Conservation (phyloP, 495 filamentous ascomycete genomes). For the Penicillium coffeae region DNA sequence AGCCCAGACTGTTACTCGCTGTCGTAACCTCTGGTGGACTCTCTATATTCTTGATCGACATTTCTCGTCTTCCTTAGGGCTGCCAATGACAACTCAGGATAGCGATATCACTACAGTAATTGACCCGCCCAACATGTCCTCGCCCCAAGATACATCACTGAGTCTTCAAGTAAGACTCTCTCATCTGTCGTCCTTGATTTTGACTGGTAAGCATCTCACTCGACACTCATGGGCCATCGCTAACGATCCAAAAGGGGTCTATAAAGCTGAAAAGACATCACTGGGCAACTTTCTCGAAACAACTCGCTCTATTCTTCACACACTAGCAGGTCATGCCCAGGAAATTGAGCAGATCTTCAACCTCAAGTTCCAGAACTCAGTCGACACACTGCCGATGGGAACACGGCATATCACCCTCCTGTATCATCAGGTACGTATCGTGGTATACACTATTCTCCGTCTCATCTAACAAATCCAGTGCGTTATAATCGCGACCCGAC, state of each 20-base stretch:
- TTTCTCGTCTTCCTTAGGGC: slow-evolving; percentile 32
- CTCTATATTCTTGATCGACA: slow-evolving; percentile 37
- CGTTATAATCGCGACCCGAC: slow-evolving; percentile 35
- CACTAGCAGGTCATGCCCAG: slow-evolving; percentile 26
- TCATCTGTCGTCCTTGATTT: slow-evolving; percentile 24
- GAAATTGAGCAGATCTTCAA: slow-evolving; percentile 32
- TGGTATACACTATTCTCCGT: neutral
- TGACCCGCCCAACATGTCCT: slow-evolving; percentile 12
- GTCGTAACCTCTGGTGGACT: slow-evolving; percentile 37
- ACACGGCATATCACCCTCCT: slow-evolving; percentile 32
- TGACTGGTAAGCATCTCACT: slow-evolving; percentile 11
- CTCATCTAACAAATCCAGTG: slow-evolving; percentile 21
- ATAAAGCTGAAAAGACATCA: slow-evolving; percentile 30
- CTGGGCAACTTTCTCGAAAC: slow-evolving; percentile 31
- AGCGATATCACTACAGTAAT: slow-evolving; percentile 33
- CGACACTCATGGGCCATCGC: neutral
- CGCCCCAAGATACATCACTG: slow-evolving; percentile 18
- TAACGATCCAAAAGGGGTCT: too few relatives aligned
- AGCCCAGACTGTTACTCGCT: slow-evolving; percentile 22
- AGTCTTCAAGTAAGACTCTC: slow-evolving; percentile 33
- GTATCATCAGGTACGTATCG: slow-evolving; percentile 32
- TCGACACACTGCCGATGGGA: slow-evolving; percentile 29
- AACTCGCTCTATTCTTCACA: slow-evolving; percentile 31
- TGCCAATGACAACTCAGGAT: slow-evolving; percentile 30
- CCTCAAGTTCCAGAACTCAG: slow-evolving; percentile 18